These are phyloP conservation scores for Colletotrichum siamense DNA, from an alignment of 2,329 filamentous ascomycete genomes.

Conservation along the genomic window DNA sequence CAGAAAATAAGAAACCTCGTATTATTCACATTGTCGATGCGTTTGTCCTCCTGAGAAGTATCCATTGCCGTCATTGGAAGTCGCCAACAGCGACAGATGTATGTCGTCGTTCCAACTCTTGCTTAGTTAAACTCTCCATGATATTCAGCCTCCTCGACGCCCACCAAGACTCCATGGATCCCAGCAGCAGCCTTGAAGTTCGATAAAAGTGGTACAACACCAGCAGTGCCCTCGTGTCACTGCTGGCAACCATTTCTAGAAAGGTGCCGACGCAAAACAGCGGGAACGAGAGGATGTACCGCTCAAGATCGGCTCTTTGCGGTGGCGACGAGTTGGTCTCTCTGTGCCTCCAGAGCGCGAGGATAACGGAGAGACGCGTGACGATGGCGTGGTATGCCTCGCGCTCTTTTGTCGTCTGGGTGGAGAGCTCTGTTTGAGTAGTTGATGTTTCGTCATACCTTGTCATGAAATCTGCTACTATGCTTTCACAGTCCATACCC, in stretches of 20 bases:
- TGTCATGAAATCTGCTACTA: conserved; percentile 24
- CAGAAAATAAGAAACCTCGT: not conserved
- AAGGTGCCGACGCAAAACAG: conserved; percentile 32
- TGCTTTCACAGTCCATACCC: conserved; percentile 20
- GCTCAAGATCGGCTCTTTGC: conserved; percentile 25
- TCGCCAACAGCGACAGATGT: not conserved
- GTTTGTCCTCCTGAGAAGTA: not conserved
- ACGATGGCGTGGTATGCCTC: conserved; percentile 25
- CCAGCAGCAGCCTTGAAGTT: conserved; percentile 24
- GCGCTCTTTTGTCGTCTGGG: not conserved
- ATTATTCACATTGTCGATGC: not conserved
- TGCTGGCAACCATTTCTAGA: conserved; percentile 24
- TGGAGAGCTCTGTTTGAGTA: not conserved
- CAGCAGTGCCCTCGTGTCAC: conserved; percentile 31
- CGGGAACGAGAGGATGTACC: conserved; percentile 31
- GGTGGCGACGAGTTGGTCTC: not conserved
- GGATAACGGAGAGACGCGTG: conserved; percentile 22
- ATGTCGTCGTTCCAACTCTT: not conserved
- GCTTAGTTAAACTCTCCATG: conserved; percentile 20
- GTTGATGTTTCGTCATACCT: conserved; percentile 23
- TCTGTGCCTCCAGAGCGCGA: conserved; percentile 7
- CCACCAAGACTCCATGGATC: conserved; percentile 29
- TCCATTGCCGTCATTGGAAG: not conserved
- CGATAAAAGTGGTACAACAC: conserved; percentile 32
- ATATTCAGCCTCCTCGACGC: conserved; percentile 21